phyloP scores from a whole-genome alignment of 345 rosid species.

The Ceriops decandra region DNA sequence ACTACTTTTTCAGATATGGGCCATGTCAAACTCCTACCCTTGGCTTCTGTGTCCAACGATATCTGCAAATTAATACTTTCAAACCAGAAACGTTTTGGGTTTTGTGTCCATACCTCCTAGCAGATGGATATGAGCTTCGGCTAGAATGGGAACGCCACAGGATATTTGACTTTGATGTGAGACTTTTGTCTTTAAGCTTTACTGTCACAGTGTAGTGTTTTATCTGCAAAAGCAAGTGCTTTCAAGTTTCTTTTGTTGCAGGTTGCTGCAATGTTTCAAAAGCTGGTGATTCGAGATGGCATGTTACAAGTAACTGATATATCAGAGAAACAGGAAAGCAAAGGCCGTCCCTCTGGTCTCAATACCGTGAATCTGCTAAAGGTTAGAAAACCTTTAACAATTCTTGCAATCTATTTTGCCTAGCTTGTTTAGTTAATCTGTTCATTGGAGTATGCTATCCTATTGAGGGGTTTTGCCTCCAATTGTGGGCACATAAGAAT shows the following conservation, averaged over 20 bases:
- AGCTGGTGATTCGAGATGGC: slow-evolving; percentile 66
- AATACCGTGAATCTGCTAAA: slow-evolving; percentile 91
- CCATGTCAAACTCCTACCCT: slow-evolving; percentile 98
- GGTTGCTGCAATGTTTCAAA: slow-evolving; percentile 80
- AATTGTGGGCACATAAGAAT: not conserved
- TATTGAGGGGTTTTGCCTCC: not conserved
- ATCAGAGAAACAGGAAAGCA: slow-evolving; percentile 74
- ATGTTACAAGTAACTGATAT: slow-evolving; percentile 60
- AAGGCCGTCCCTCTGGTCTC: slow-evolving; percentile 85
- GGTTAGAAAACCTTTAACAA: slow-evolving; percentile 42
- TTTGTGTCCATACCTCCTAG: slow-evolving; percentile 51
- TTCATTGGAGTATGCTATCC: not conserved
- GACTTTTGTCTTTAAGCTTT: slow-evolving; percentile 23
- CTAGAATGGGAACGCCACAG: slow-evolving; percentile 91
- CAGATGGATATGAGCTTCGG: slow-evolving; percentile 73
- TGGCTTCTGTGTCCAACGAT: slow-evolving; percentile 91
- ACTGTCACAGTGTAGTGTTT: slow-evolving; percentile 2
- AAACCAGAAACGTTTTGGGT: slow-evolving; percentile 89
- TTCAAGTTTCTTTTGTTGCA: slow-evolving; percentile 31
- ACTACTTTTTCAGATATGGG: slow-evolving; percentile 71
- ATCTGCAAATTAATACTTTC: slow-evolving; percentile 84
- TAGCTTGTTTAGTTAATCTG: not conserved
- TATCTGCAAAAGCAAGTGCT: not conserved
- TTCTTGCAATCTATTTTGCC: not conserved
- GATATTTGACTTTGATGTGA: slow-evolving; percentile 85